Percentiles rank a stretch among this genome's conserved stretches.
These are phyloP conservation scores for Sporothrix brunneoviolacea DNA, from an alignment of 2,329 filamentous ascomycete genomes.

Conservation along the genomic window DNA sequence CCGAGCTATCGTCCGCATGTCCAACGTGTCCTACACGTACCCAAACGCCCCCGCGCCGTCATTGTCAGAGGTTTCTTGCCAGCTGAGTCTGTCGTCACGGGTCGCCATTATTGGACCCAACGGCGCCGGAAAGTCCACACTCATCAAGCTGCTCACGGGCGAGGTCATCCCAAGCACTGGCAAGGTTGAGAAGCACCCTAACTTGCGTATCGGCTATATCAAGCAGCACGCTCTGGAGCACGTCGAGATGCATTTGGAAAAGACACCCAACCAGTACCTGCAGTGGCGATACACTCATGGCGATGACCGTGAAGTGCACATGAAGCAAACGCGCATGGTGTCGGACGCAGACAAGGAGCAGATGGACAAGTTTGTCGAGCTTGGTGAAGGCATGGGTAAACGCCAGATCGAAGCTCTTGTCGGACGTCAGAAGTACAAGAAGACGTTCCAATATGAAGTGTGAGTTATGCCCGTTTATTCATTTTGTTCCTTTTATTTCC, in stretches of 20 bases:
- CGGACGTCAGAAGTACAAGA: constrained; percentile 97
- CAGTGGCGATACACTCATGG: constrained; percentile 98
- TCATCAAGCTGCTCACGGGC: constrained; percentile 95
- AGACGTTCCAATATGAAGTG: constrained; percentile 97
- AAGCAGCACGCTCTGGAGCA: constrained; percentile 99
- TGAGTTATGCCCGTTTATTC: constrained; percentile 35
- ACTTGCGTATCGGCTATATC: constrained; percentile 97
- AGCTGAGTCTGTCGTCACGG: constrained; percentile 80
- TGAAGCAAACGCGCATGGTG: constrained; percentile 93
- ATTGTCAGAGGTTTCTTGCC: constrained; percentile 79
- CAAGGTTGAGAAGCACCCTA: constrained; percentile 96
- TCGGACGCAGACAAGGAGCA: constrained; percentile 80
- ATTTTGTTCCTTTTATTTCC: background rate
- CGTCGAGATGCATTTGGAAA: constrained; percentile 98
- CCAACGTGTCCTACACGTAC: constrained; percentile 85
- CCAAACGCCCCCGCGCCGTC: constrained; percentile 84
- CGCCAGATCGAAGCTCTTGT: constrained; percentile 82
- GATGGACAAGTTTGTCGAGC: constrained; percentile 83
- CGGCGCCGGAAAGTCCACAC: constrained; percentile 94
- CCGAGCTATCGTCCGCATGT: constrained; percentile 92
- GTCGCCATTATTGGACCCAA: constrained; percentile 96
- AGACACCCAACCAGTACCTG: constrained; percentile 97
- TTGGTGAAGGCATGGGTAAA: constrained; percentile 72
- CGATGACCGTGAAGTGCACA: constrained; percentile 90
- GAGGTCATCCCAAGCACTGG: constrained; percentile 78